Percentiles rank a stretch among this genome's conserved stretches.
These are phyloP conservation scores for Hypoxylon sp. DNA, from an alignment of 2,329 filamentous ascomycete species.

Conservation along the genomic window DNA sequence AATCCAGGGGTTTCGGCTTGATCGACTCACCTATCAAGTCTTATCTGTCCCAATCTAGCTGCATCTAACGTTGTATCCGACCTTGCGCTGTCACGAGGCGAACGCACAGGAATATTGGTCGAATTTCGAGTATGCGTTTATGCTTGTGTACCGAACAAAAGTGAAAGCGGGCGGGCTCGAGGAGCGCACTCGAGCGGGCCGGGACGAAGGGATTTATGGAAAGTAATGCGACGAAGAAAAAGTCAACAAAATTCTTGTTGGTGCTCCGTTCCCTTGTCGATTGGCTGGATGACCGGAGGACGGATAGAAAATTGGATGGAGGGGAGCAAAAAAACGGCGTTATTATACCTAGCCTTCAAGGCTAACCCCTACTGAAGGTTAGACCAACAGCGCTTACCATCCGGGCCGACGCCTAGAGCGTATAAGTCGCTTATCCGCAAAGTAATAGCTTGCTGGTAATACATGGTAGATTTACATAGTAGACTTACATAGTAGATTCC, in stretches of 20 bases:
- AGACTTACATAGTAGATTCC: not conserved
- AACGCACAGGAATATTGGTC: not conserved
- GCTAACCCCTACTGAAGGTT: not conserved
- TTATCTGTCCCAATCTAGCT: conserved; percentile 22
- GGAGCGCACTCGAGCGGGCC: not conserved
- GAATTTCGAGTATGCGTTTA: not conserved
- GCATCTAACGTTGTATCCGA: conserved; percentile 21
- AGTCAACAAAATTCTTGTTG: conserved; percentile 30
- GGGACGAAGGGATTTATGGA: conserved; percentile 9
- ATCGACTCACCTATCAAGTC: conserved; percentile 30
- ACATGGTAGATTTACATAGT: no score
- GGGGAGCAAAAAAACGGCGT: not conserved
- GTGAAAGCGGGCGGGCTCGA: conserved; percentile 1
- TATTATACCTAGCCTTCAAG: not conserved
- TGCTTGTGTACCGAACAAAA: not conserved
- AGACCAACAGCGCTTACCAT: not conserved
- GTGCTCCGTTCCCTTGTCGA: not conserved
- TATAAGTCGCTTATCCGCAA: not conserved
- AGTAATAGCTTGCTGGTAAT: not conserved
- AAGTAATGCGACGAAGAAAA: conserved; percentile 17
- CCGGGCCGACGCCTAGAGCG: not conserved
- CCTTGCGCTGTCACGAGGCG: conserved; percentile 20
- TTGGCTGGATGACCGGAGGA: not conserved
- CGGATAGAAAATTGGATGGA: conserved; percentile 2
- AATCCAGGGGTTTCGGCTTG: not conserved